Base-by-base conservation (phyloP, 148 eudicot genomes). In the Hydrangea macrophylla region DNA sequence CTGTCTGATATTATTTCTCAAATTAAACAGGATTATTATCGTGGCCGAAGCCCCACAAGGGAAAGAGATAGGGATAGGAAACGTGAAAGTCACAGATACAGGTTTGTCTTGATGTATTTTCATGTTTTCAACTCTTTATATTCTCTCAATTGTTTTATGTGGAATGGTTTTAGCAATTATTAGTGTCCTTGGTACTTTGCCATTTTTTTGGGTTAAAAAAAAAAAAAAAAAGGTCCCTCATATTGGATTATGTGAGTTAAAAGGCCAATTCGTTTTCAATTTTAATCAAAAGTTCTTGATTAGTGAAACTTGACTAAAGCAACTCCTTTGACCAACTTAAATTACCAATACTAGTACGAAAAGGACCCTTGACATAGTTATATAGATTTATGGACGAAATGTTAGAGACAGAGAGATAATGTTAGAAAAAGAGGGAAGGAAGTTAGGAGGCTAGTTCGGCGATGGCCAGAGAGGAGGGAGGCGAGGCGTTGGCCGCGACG, bases 11-110 rank as follows among this genome's bases (percentile, higher is more conserved):
- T 37, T 61, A 77, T 4, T 55, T 27, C 23, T 65, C 70, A 32
- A 39, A 51, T 28, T 15, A 27, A 44, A 63, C 84, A 90, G 96
- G 96, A 88, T 76, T 76, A 88, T 62, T 71, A 90, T 68, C 90
- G 90, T 20, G 98, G 82, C 50, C 84, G 88, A 63, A 90, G 95
- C 71, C 98, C 96, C 26, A 62, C 85, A 28, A 83, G 95, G 79
- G 98, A 85, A 68, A 83, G 87, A 72, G 92, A 88, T 22, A 84
- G 96, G 75, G 98, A 90, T 44, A 86, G 95, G 67, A 90, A 71
- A 79, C 90, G 85, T 64, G 98, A 93, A 36, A 82, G 98, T 70
- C 86, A 93, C 88, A 85, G 95, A 86, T 76, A 93, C 81, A 86
- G 98, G 98, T 88, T 72, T n/a, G 15, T 33, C 35, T 31, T 51